Conservation (phyloP, 2,329 filamentous ascomycete species). For the Trichoderma koningiopsis region DNA sequence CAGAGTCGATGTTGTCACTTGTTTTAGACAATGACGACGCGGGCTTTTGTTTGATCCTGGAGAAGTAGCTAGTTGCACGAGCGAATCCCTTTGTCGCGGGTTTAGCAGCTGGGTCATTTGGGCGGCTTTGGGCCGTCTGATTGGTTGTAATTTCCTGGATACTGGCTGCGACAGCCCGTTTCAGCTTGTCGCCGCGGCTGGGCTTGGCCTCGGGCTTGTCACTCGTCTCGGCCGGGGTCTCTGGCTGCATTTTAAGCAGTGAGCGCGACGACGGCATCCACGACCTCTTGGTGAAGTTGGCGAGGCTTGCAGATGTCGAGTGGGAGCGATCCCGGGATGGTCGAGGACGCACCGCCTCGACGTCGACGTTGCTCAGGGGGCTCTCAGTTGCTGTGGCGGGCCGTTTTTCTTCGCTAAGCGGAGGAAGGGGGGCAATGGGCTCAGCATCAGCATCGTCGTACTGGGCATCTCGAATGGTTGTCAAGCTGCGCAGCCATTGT, state of each 20-base stretch:
- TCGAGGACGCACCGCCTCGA: slow-evolving; percentile 33
- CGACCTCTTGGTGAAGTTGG: slow-evolving; percentile 53
- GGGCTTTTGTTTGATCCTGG: slow-evolving; percentile 52
- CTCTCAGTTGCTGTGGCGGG: slow-evolving; percentile 32
- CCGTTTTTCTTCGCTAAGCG: slow-evolving; percentile 27
- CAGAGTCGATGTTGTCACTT: slow-evolving; percentile 41
- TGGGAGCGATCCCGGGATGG: slow-evolving; percentile 41
- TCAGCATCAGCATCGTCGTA: slow-evolving; percentile 25
- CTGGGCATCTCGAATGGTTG: slow-evolving; percentile 38
- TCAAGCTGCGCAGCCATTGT: slow-evolving; percentile 56
- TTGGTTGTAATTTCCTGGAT: slow-evolving; percentile 36
- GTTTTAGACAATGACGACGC: slow-evolving; percentile 47
- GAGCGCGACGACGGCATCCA: slow-evolving; percentile 55
- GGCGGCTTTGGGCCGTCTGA: slow-evolving; percentile 30
- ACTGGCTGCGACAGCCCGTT: slow-evolving; percentile 35
- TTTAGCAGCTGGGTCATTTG: slow-evolving; percentile 41
- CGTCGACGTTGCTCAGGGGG: slow-evolving; percentile 26
- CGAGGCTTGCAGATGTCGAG: slow-evolving; percentile 50
- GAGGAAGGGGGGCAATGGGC: neutral
- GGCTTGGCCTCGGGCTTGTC: slow-evolving; percentile 33
- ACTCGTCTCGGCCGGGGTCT: slow-evolving; percentile 31
- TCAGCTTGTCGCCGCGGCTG: slow-evolving; percentile 30
- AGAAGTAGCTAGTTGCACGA: slow-evolving; percentile 52
- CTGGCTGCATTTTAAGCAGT: slow-evolving; percentile 45
- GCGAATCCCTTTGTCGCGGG: slow-evolving; percentile 44